These are phyloP conservation scores for Exophiala bonariae DNA, from an alignment of 2,329 filamentous ascomycete genomes.

Conservation along the genomic window DNA sequence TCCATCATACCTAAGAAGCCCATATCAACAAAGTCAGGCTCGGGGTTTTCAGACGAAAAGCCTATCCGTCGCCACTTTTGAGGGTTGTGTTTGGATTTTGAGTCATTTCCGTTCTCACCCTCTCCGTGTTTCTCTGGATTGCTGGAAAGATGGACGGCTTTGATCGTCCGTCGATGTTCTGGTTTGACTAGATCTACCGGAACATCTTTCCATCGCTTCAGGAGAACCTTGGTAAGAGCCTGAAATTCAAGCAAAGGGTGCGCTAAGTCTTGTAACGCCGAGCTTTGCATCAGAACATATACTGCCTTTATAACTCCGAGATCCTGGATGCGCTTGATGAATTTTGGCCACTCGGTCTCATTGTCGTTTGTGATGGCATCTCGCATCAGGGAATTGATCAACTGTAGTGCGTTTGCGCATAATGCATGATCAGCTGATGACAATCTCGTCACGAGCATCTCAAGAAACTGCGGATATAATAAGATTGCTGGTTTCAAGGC, in stretches of 20 bases:
- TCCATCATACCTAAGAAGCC: constrained; percentile 98
- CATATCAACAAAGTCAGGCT: constrained; percentile 77
- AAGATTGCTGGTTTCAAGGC: constrained; percentile 90
- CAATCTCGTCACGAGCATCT: constrained; percentile 86
- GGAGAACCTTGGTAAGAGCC: constrained; percentile 79
- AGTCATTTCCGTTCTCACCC: constrained; percentile 33
- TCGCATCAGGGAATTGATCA: constrained; percentile 92
- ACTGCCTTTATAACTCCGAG: constrained; percentile 89
- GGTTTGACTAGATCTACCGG: constrained; percentile 80
- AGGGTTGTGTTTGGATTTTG: constrained; percentile 68
- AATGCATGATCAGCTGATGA: constrained; percentile 93
- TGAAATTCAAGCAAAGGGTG: constrained; percentile 93
- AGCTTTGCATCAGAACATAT: constrained; percentile 91
- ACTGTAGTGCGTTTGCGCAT: constrained; percentile 90
- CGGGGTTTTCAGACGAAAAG: constrained; percentile 87
- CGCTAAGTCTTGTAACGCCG: constrained; percentile 83
- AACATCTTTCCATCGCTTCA: constrained; percentile 86
- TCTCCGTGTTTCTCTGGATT: constrained; percentile 62
- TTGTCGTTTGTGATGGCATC: constrained; percentile 80
- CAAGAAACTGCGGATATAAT: constrained; percentile 89
- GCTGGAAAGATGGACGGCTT: constrained; percentile 81
- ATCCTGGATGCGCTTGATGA: constrained; percentile 91
- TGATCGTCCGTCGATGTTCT: constrained; percentile 84
- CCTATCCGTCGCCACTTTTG: constrained; percentile 92
- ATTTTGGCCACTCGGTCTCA: constrained; percentile 87